Base-by-base conservation (phyloP, 371 early-diverging fungal genomes). In the Sporodiniella umbellata region DNA sequence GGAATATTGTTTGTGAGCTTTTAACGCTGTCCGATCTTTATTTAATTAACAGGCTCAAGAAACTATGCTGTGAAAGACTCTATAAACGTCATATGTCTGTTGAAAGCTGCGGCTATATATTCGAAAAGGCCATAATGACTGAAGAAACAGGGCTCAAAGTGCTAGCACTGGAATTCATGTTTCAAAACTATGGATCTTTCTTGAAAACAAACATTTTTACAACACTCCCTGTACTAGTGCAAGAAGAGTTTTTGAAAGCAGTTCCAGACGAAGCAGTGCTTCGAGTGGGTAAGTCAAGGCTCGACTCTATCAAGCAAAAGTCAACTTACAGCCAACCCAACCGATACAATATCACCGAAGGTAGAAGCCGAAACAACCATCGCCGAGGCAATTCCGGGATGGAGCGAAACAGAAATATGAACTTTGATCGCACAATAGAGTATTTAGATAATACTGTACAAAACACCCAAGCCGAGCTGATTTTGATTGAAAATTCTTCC, bases 21-120 rank as follows among this genome's bases (percentile, higher is more conserved):
- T 44, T 84, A 48, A 70, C 79, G 25, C 62, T 83, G 66, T 76
- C 80, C 22, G 78, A 83, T 44, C 64, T 78, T 60, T 85, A 85
- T 45, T 58, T 78, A 14, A 45, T 82, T 24, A 70, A 70, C 19
- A 62, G 84, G 18, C 73, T 85, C 45, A 78, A 81, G 53, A 80
- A 80, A 52, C 39, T 82, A 26, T 79, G 80, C 44, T 74, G 78
- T 17, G 68, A 72, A 26, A 60, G 68, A 30, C 58, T 84, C 12
- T 78, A 77, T 47, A 56, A 61, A 22, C 53, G 59, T 11, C 77
- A 81, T 43, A 52, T 81, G 45, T 57, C 78, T 2, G 54, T 79
- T 12, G 79, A 79, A 17, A 78, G 75, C 4, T 80, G 81, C 54
- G 75, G 72, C 0, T 44, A 70, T 0, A 78, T 80, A 31, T 80